Evolutionary conservation across 1,284 basidiomycete species (phyloP).

Genomic region (Boletus hoseneyae): DNA sequence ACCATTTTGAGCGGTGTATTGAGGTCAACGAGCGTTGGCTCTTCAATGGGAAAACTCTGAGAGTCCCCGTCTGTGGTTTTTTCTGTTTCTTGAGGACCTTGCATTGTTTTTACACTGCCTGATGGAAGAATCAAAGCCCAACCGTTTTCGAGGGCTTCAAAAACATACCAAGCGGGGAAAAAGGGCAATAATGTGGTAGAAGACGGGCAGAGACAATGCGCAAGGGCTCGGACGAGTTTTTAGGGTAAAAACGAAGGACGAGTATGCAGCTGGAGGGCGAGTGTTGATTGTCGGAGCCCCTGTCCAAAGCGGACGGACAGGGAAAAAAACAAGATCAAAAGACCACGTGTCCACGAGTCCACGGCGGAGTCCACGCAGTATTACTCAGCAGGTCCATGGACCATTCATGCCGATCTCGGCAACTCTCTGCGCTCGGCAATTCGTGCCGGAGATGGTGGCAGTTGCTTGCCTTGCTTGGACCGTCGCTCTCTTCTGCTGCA

Average conservation of each 20-base stretch:
- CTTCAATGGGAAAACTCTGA: slow-evolving; percentile 12
- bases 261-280: slow-evolving; percentile 28
- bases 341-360: slow-evolving; percentile 28
- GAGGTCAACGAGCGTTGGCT: slow-evolving; percentile 31
- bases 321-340: slow-evolving; percentile 37
- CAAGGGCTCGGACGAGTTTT: slow-evolving; percentile 18
- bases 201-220: not conserved
- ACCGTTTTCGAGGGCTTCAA: not conserved
- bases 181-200: not conserved
- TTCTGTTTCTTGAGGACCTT: slow-evolving; percentile 22
- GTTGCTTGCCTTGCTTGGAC: not conserved
- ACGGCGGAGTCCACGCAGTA: slow-evolving; percentile 6
- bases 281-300: slow-evolving; percentile 38
- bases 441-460: not conserved
- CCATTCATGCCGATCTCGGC: slow-evolving; percentile 21
- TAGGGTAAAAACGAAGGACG: slow-evolving; percentile 11
- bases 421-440: slow-evolving; percentile 3
- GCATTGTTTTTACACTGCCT: slow-evolving; percentile 33
- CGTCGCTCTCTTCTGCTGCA: no score
- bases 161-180: slow-evolving; percentile 17
- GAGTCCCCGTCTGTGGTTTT: slow-evolving; percentile 19
- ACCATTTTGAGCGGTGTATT: slow-evolving; percentile 30
- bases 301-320: slow-evolving; percentile 35
- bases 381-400: slow-evolving; percentile 31
- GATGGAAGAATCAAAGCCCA: slow-evolving; percentile 31